Evolutionary conservation across 768 basidiomycete species (phyloP), one percentile per base, ranked within the genome.

Genomic region (Boletus rufocinnamomeus): DNA sequence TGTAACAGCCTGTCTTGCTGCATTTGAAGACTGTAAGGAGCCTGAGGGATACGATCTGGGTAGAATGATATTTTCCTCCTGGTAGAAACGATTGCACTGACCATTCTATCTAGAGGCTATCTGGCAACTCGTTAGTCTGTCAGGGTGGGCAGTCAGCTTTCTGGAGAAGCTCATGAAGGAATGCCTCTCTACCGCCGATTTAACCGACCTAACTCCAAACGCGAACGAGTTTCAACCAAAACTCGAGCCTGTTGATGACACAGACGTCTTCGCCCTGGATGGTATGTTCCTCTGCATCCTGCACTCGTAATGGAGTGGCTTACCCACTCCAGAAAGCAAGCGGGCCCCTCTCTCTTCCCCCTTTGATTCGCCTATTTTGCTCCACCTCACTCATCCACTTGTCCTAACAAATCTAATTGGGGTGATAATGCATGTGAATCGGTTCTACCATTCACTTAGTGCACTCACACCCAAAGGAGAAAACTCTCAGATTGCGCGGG

Each of bases 121-220:
- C 28, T 92, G 91, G 91, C 85, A 88, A 61, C 77, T 92, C 16
- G 81, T 85, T 47, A 82, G 80, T 10, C 65, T 91, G 47, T 82
- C 80, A 1, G 75, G 73, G 9, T 93, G 88, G 89, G 68, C 83
- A 45, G 74, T 90, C 28, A 72, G 73, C 35, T 85, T 90, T 62
- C 60, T 85, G 21, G 87, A 89, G 67, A 80, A 74, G 52, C 68
- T 93, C 6, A 69, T 91, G 71, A 87, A 83, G 54, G 80, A 79
- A 57, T 81, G 79, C 37, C 68, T 82, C 2, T 71, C 74, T 49
- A 67, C 74, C 3, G 71, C 66, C 4, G 76, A 76, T 54, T 40
- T 63, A 17, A 50, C 57, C 2, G 68, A 63, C 28, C 44, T 48
- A 8, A 54, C 66, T 46, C 40, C 66, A 32, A 54, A 35, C 19